Conservation (phyloP, 129 eudicot species). For the Artemisia tridentata region DNA sequence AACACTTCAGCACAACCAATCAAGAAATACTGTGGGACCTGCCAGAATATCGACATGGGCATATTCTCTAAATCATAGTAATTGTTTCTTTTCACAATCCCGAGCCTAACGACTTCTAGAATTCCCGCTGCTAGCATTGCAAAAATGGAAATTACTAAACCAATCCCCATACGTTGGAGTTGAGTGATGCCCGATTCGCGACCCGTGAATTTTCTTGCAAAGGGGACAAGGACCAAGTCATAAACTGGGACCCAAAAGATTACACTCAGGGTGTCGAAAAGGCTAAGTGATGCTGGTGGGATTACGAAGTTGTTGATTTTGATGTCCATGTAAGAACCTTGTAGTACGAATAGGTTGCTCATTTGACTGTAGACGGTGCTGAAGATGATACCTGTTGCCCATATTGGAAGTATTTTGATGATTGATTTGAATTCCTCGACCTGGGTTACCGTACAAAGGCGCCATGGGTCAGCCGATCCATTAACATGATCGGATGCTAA, state of each 20-base stretch:
- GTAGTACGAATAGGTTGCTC: conserved; percentile 49
- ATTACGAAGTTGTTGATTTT: conserved; percentile 33
- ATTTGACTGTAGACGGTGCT: conserved; percentile 54
- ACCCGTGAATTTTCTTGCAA: conserved; percentile 43
- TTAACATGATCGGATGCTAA: conserved; percentile 39
- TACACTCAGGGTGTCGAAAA: conserved; percentile 58
- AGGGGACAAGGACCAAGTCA: conserved; percentile 43
- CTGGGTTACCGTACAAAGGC: conserved; percentile 75
- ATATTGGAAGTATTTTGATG: conserved; percentile 11
- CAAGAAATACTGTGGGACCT: conserved; percentile 16
- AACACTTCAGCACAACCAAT: conserved; percentile 10
- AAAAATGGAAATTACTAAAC: conserved; percentile 53
- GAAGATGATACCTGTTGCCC: conserved; percentile 29
- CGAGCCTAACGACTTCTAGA: conserved; percentile 45
- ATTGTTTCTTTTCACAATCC: conserved; percentile 35
- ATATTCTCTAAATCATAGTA: conserved; percentile 20
- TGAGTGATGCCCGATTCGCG: conserved; percentile 44
- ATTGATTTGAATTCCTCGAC: conserved; percentile 53
- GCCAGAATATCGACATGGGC: conserved; percentile 25
- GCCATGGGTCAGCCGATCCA: conserved; percentile 49
- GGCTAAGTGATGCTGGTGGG: conserved; percentile 53
- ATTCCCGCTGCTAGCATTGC: conserved; percentile 49
- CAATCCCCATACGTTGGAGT: conserved; percentile 60
- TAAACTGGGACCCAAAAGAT: conserved; percentile 64
- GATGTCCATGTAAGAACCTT: conserved; percentile 46